These are phyloP conservation scores for Setomelanomma holmii DNA, from an alignment of 2,329 filamentous ascomycete species.

Conservation along the genomic window DNA sequence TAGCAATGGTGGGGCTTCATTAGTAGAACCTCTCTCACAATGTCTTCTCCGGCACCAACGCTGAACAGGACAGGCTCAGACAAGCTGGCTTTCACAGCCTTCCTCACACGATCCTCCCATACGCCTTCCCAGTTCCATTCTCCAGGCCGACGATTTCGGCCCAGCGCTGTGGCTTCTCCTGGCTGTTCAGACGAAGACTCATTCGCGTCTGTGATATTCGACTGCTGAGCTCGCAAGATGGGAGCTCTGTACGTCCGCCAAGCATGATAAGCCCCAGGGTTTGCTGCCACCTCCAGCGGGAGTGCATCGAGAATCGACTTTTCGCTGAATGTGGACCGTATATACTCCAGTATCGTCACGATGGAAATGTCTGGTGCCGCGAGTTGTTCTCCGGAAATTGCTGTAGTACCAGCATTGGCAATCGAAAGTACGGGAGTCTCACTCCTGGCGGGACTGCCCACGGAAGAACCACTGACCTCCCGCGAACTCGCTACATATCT, in stretches of 20 bases:
- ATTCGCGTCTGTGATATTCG: slow-evolving; percentile 35
- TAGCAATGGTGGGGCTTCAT: slow-evolving; percentile 3
- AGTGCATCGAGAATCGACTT: slow-evolving; percentile 78
- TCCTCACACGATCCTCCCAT: slow-evolving; percentile 88
- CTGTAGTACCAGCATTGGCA: slow-evolving; percentile 2
- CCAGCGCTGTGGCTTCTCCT: slow-evolving; percentile 40
- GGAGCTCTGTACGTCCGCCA: slow-evolving; percentile 76
- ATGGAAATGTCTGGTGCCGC: slow-evolving; percentile 31
- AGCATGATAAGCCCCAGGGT: slow-evolving; percentile 91
- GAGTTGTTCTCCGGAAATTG: background rate
- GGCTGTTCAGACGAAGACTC: slow-evolving; percentile 17
- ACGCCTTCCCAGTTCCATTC: slow-evolving; percentile 99
- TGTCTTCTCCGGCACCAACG: slow-evolving; percentile 71
- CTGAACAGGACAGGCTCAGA: slow-evolving; percentile 82
- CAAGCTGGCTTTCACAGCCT: slow-evolving; percentile 76
- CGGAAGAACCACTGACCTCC: slow-evolving; percentile 40
- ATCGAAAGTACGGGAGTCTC: slow-evolving; percentile 23
- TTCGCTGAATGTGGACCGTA: slow-evolving; percentile 81
- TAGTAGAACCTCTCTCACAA: slow-evolving; percentile 58
- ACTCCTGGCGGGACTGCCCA: slow-evolving; percentile 25
- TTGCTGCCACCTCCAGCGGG: slow-evolving; percentile 82
- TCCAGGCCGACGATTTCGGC: slow-evolving; percentile 68
- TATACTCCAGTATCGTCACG: slow-evolving; percentile 75
- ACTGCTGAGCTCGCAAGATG: slow-evolving; percentile 31
- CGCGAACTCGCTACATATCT: slow-evolving; percentile 39